Base-by-base conservation (phyloP, 495 filamentous ascomycete genomes). In the Pseudevernia furfuracea region DNA sequence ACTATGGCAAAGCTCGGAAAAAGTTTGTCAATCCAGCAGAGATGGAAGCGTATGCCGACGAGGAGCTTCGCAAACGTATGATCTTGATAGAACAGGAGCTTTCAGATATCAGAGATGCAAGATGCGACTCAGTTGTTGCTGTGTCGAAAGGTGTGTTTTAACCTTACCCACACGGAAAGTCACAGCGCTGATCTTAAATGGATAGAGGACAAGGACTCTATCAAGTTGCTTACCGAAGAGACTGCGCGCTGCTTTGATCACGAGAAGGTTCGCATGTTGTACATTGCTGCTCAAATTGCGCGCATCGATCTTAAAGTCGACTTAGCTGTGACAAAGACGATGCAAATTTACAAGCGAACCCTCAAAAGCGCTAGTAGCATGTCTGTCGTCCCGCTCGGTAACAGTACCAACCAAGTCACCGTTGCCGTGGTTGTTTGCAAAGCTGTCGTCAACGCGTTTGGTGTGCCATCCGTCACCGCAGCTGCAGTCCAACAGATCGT, bases 291-390 rank as follows among this genome's bases (percentile, higher is more conserved):
- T 11, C 70, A 72, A 58, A 64, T 69, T 12, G 59, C 60, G 3
- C 56, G 60, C 37, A 70, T 72, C 48, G 67, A 71, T 53, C 67
- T 72, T 36, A 72, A 72, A 55, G 63, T 72, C 44, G 69, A 72
- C 28, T 30, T 69, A 48, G 71, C 71, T 19, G 36, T 72, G 17
- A 48, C 53, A 37, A 67, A 72, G 39, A 55, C 65, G 9, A 67
- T 69, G 58, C 60, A 66, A 25, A 62, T 66, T 2, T 72, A 71
- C 65, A 71, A 67, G 41, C 46, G 48, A 14, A 55, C 62, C 37
- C 37, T 72, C 30, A 59, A 67, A 5, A 63, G 57, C 36, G 64
- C 69, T 12, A 55, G 63, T 64, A n/a, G 23, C 46, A 12, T 62
- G 43, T 37, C 43, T 41, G 23, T 12, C 25, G 23, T 48, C 23